Percentiles rank a stretch among this genome's conserved stretches.
These are phyloP conservation scores for Hypoxylon lenormandii DNA, from an alignment of 495 filamentous ascomycete species.

Conservation along the genomic window DNA sequence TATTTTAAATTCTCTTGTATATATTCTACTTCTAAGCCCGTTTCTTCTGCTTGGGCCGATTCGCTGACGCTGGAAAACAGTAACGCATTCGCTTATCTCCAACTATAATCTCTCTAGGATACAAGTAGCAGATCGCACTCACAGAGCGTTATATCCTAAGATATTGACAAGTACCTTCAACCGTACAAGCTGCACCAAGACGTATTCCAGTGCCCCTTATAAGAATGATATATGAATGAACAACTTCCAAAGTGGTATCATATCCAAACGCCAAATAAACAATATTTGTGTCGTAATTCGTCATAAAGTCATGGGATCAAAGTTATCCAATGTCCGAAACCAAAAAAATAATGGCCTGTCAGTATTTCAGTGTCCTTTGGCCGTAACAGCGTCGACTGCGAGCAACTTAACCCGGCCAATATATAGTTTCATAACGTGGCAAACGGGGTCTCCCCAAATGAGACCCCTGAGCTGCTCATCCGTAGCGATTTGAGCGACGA, in stretches of 20 bases:
- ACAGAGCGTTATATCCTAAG: not conserved
- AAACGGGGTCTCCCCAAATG: constrained; percentile 82
- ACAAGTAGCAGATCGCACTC: not conserved
- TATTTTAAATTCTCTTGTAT: no score
- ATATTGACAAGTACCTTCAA: not conserved
- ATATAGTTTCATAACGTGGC: constrained; percentile 83
- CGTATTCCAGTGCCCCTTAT: not conserved
- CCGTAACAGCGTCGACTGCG: constrained; percentile 74
- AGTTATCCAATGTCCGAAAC: constrained; percentile 1
- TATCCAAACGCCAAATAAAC: constrained; percentile 29
- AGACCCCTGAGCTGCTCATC: constrained; percentile 73
- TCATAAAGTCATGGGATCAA: constrained; percentile 17
- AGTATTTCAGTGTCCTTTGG: constrained; percentile 41
- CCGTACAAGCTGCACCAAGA: not conserved
- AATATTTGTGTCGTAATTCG: constrained; percentile 22
- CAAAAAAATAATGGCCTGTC: not conserved
- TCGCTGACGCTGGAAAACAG: no score
- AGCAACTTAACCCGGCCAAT: constrained; percentile 73
- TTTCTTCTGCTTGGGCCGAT: no score
- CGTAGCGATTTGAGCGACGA: constrained; percentile 71
- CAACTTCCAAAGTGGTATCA: constrained; percentile 38
- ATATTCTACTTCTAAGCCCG: no score
- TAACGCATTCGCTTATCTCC: no score
- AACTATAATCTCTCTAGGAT: no score
- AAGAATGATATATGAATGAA: constrained; percentile 10